Conservation (phyloP, 2,329 filamentous ascomycete species). For the Penicillium sclerotigenum region DNA sequence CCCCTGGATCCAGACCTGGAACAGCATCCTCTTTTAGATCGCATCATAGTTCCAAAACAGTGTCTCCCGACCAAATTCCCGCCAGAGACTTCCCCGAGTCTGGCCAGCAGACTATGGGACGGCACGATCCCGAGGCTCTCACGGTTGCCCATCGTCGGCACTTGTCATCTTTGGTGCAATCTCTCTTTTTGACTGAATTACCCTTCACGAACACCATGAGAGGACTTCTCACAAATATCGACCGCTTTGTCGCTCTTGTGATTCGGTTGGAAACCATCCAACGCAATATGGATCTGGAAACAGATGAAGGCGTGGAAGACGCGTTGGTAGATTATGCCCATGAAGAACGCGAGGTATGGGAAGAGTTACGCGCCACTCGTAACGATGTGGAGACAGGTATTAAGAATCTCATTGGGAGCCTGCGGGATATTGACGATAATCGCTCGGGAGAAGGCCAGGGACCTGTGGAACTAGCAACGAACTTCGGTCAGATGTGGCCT, state of each 20-base stretch:
- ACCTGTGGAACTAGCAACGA: constrained; percentile 32
- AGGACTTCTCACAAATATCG: constrained; percentile 54
- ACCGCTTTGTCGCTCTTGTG: constrained; percentile 75
- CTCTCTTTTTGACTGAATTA: constrained; percentile 43
- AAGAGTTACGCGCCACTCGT: constrained; percentile 63
- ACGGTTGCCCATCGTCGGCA: constrained; percentile 76
- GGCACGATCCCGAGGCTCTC: constrained; percentile 80
- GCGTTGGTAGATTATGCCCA: constrained; percentile 66
- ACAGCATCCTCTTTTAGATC: constrained; percentile 35
- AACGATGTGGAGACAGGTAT: constrained; percentile 64
- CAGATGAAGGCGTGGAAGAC: constrained; percentile 77
- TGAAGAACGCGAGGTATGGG: constrained; percentile 67
- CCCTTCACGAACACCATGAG: constrained; percentile 42
- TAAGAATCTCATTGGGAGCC: constrained; percentile 55
- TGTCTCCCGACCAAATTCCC: constrained; percentile 1
- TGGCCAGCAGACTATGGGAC: constrained; percentile 26
- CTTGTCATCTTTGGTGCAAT: constrained; percentile 60
- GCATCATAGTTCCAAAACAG: constrained; percentile 6
- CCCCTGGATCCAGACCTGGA: constrained; percentile 37
- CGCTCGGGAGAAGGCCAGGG: constrained; percentile 41
- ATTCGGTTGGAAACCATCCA: constrained; percentile 73
- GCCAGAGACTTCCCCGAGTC: constrained; percentile 11
- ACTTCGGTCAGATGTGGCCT: constrained; percentile 28
- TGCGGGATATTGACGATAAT: constrained; percentile 60
- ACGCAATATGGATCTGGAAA: constrained; percentile 73